Evolutionary conservation across 306 rosid species (phyloP), one percentile per base, ranked within the genome.

Genomic region (Glycine tomentella): DNA sequence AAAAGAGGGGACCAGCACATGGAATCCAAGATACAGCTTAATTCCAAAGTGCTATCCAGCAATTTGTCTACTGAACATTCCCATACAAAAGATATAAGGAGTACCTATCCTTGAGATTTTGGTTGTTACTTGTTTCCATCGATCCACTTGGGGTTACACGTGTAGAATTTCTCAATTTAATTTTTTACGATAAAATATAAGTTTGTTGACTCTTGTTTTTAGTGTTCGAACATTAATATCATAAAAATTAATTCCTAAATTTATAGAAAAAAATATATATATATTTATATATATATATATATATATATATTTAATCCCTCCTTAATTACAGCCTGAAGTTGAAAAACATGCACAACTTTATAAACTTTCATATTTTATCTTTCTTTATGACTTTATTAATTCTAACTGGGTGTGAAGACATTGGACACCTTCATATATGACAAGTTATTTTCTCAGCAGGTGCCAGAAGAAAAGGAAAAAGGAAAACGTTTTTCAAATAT

Each of bases 401-500:
- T 63, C 10, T 33, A 10, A 20, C 20, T 63, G 36, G 48, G 69
- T 64, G 20, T 36, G 46, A 40, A 31, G 3, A 57, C 31, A 25
- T 25, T n/a, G 1, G 67, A 76, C 84, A 80, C 69, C 74, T 75
- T 87, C 80, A 69, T 69, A 76, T 50, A 83, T 46, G 83, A 55
- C 78, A 72, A 33, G n/a, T 77, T 75, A 65, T 44, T 42, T 55
- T 78, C 46, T 15, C 44, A 4, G 44, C 44, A 4, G 34, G 16
- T 42, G 58, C 48, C 33, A 68, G 65, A 79, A 73, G 53, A 44
- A 67, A 67, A 69, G 70, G 4, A 67, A 56, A 79, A 67, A 76
- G 2, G 5, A 65, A 67, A 59, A 45, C 69, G 50, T 67, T 74
- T 72, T 83, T 67, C 81, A 51, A 74, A 72, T 85, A 79, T 86